A percentile compares a stretch with the other conserved stretches of the same genome.
These are phyloP conservation scores for Tricladium varicosporioides DNA, from an alignment of 2,329 filamentous ascomycete genomes.

Conservation along the genomic window DNA sequence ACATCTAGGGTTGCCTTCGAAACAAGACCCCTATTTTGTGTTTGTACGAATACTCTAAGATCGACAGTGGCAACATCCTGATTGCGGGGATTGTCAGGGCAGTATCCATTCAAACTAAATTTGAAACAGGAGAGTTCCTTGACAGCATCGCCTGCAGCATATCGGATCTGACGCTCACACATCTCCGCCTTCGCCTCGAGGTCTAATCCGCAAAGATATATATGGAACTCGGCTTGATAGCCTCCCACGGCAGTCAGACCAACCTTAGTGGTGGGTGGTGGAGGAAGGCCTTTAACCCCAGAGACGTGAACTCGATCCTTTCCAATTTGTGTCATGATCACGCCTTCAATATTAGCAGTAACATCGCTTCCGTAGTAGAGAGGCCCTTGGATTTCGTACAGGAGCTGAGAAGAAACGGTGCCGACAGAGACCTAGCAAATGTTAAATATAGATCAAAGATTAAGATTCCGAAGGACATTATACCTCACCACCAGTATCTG, in stretches of 20 bases:
- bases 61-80: conserved; percentile 49
- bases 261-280: conserved; percentile 40
- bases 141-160: conserved; percentile 33
- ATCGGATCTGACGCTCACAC: conserved; percentile 41
- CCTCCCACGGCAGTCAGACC: conserved; percentile 44
- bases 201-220: conserved; percentile 43
- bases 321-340: conserved; percentile 50
- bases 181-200: conserved; percentile 43
- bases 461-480: no score
- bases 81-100: conserved; percentile 38
- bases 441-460: no score
- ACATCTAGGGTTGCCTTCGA: neutral
- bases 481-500: conserved; percentile 35
- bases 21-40: conserved; percentile 28
- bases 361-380: conserved; percentile 37
- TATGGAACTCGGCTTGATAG: conserved; percentile 46
- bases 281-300: conserved; percentile 36
- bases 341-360: conserved; percentile 36
- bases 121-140: conserved; percentile 36
- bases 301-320: conserved; percentile 43
- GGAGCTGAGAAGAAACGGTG: conserved; percentile 46
- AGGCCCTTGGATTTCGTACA: conserved; percentile 41
- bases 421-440: conserved; percentile 41
- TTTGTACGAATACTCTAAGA: conserved; percentile 46
- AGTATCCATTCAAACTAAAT: conserved; percentile 39